Percentiles rank a stretch among this genome's conserved stretches.
These are phyloP conservation scores for Salisapilia sapeloensis DNA, from an alignment of 352 stramenopile species.

Conservation along the genomic window DNA sequence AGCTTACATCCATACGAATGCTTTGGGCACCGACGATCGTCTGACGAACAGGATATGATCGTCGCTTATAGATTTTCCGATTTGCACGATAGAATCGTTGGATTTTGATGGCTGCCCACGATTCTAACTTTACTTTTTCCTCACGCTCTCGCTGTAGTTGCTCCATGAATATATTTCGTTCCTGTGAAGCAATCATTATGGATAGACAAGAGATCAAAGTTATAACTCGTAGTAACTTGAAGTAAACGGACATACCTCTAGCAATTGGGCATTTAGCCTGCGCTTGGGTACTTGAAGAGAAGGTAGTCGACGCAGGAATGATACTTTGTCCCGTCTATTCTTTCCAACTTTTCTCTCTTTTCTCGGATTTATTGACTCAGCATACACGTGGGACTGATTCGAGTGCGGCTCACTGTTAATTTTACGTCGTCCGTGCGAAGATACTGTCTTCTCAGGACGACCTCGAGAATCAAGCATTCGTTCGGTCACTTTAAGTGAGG, in stretches of 20 bases:
- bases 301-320: constrained; percentile 29
- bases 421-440: constrained; percentile 1
- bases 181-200: constrained; percentile 6
- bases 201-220: not conserved
- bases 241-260: constrained; percentile 3
- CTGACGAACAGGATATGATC: too few relatives aligned
- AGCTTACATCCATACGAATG: too few relatives aligned
- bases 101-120: constrained; percentile 46
- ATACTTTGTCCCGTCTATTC: constrained; percentile 26
- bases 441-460: constrained; percentile 3
- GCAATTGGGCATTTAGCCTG: constrained; percentile 32
- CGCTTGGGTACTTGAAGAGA: constrained; percentile 22
- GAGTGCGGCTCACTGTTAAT: constrained; percentile 1
- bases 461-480: constrained; percentile 7
- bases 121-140: constrained; percentile 25
- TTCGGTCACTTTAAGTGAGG: constrained; percentile 40
- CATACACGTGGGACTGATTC: constrained; percentile 13
- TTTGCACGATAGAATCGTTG: constrained; percentile 45
- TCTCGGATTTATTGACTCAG: constrained; percentile 9
- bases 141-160: constrained; percentile 27
- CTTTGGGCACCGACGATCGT: too few relatives aligned
- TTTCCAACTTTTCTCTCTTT: constrained; percentile 15
- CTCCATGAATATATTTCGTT: constrained; percentile 42
- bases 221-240: not conserved
- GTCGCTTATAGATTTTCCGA: too few relatives aligned